Evolutionary conservation across 78 protist genomes (phyloP).

Genomic region (Speleostelium caveatum): DNA sequence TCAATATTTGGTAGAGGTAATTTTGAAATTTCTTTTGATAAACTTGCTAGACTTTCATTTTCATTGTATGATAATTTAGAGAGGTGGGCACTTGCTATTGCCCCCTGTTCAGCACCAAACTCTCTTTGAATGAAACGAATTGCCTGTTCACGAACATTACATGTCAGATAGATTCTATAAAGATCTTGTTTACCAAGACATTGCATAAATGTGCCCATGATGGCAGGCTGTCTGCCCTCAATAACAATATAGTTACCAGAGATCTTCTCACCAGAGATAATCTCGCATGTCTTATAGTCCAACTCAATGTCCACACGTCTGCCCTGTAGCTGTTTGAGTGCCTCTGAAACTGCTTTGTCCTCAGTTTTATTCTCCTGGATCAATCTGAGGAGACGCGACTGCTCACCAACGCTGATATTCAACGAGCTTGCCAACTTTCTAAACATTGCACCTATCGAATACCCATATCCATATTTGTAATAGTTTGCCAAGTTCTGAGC

Average conservation of each 20-base stretch:
- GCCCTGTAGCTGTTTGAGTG: constrained; percentile 9
- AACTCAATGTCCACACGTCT: constrained; percentile 47
- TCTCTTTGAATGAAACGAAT: constrained; percentile 50
- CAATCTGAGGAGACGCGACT: constrained; percentile 5
- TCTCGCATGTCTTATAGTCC: constrained; percentile 44
- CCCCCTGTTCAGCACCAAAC: constrained; percentile 3
- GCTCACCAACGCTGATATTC: constrained; percentile 11
- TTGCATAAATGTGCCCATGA: constrained; percentile 11
- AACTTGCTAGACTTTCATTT: constrained; percentile 4
- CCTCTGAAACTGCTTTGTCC: background rate
- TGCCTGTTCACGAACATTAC: constrained; percentile 29
- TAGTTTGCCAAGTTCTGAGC: constrained; percentile 23
- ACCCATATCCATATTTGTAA: constrained; percentile 21
- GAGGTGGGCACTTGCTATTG: background rate
- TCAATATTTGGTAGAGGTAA: constrained; percentile 27
- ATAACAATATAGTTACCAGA: constrained; percentile 27
- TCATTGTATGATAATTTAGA: background rate
- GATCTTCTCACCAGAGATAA: background rate
- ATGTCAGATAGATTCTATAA: constrained; percentile 32
- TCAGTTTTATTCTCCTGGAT: constrained; percentile 1
- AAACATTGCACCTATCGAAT: constrained; percentile 59
- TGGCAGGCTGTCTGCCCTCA: constrained; percentile 70
- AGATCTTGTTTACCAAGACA: background rate
- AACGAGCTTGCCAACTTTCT: constrained; percentile 33
- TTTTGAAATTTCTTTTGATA: constrained; percentile 26